Evolutionary conservation across 78 protist species (phyloP).

Genomic region (Speleostelium caveatum): DNA sequence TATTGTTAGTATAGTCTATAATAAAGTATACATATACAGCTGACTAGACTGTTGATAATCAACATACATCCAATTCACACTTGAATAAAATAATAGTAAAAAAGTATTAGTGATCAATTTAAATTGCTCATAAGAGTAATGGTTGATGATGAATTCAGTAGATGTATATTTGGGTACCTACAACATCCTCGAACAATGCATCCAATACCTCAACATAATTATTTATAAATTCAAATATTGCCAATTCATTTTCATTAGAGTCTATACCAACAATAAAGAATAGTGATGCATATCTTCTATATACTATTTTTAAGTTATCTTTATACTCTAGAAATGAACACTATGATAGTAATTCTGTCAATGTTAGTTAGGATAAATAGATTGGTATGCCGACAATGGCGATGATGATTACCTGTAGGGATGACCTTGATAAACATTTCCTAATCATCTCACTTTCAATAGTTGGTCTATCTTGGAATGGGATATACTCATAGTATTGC

Average conservation of each 20-base stretch:
- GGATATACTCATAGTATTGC: slow-evolving; percentile 89
- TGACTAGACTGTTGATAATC: too few species aligned
- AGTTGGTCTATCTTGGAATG: slow-evolving; percentile 84
- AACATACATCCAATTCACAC: slow-evolving; percentile 81
- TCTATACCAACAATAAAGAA: slow-evolving; percentile 96
- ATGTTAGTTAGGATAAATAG: too few species aligned
- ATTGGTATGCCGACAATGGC: neutral
- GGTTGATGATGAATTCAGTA: neutral
- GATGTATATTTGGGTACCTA: neutral
- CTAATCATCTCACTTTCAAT: slow-evolving; percentile 95
- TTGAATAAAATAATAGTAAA: too few species aligned
- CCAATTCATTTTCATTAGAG: slow-evolving; percentile 92
- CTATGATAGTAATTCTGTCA: slow-evolving; percentile 21
- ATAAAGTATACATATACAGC: neutral
- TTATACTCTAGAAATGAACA: slow-evolving; percentile 94
- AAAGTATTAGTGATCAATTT: too few species aligned
- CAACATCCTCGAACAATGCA: slow-evolving; percentile 91
- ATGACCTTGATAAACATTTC: slow-evolving; percentile 91
- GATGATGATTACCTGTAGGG: slow-evolving; percentile 65
- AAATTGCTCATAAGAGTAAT: too few species aligned
- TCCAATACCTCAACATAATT: slow-evolving; percentile 95
- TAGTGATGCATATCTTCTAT: slow-evolving; percentile 96
- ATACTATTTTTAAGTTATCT: slow-evolving; percentile 87
- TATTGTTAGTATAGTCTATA: neutral
- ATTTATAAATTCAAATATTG: slow-evolving; percentile 96